Evolutionary conservation across 306 rosid species (phyloP).

Genomic region (Trifolium repens): DNA sequence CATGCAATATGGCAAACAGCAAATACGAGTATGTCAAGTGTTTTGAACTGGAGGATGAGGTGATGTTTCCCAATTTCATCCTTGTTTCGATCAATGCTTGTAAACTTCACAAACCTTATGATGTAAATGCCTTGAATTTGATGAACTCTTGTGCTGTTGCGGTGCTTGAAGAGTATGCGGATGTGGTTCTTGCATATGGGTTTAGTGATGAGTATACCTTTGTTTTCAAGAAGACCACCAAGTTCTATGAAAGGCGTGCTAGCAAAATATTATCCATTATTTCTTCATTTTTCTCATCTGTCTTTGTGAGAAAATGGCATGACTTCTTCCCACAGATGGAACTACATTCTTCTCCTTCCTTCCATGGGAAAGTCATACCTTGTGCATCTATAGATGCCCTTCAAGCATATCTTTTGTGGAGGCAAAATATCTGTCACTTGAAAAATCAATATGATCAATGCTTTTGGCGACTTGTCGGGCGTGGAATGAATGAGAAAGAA

Average conservation of each 20-base stretch:
- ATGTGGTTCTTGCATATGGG: conserved; percentile 75
- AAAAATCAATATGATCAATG: conserved; percentile 66
- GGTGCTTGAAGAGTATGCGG: conserved; percentile 65
- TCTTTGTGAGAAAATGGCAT: conserved; percentile 65
- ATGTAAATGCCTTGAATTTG: conserved; percentile 61
- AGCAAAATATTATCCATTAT: conserved; percentile 76
- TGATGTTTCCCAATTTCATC: conserved; percentile 69
- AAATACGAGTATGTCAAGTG: conserved; percentile 82
- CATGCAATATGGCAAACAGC: conserved; percentile 69
- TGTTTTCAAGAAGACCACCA: conserved; percentile 74
- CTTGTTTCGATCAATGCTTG: conserved; percentile 62
- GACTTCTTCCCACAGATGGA: conserved; percentile 63
- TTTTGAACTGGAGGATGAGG: conserved; percentile 75
- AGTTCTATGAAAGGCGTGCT: conserved; percentile 74
- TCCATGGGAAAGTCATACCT: conserved; percentile 59
- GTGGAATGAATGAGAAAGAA: conserved; percentile 61
- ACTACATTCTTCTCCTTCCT: conserved; percentile 61
- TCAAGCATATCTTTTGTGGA: conserved; percentile 82
- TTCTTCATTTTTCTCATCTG: conserved; percentile 72
- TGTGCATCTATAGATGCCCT: conserved; percentile 76
- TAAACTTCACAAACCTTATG: conserved; percentile 65
- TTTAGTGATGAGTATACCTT: conserved; percentile 74
- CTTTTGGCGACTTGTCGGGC: conserved; percentile 67
- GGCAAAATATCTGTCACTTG: conserved; percentile 76
- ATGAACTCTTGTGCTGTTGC: conserved; percentile 72